Evolutionary conservation across 768 basidiomycete genomes (phyloP), one percentile per base, ranked within the genome.

Genomic region (Tulasnella sp.): DNA sequence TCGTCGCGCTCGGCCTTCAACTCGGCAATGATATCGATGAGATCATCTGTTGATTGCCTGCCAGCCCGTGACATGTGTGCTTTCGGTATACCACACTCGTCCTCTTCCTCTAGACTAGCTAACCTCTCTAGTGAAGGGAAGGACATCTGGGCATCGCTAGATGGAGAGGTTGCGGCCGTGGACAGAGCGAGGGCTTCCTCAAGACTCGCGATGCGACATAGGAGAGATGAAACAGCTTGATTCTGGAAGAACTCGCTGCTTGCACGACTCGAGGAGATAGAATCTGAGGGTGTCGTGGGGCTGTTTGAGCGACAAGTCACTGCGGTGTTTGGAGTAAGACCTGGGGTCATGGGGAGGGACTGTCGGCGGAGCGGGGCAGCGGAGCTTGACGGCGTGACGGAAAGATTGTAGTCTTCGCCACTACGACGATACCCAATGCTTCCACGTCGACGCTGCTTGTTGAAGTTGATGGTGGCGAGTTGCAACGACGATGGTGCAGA

Each of bases 1-100:
- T 94, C 90, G 77, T 98, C 95, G 36, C 95, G 84, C 80, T 98
- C 95, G 14, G 89, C 85, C 79, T 94, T 94, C 76, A 93, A 84
- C 77, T 92, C 91, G 3, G 88, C 83, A 69, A 94, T 83, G 41
- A 91, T 83, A 75, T 84, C 84, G 44, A 92, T 80, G 86, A 94
- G 88, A 81, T 94, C 93, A 76, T 94, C 91, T 67, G 39, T 32
- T 67, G 67, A 22, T 67, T 41, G 40, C 32, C 35, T 41, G n/a
- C 22, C 67, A 4, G 29, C n/a, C 32, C 2, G 52, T 59, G 52
- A 22, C 6, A 59, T 59, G 47, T 47, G 42, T 29, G 42, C 26
- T 22, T 62, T 62, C 62, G 17, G 19, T n/a, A 14, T 29, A n/a
- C 59, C 59, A 34, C 9, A 82, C 8, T 65, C 64, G 16, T 65